A percentile compares a stretch with the other conserved stretches of the same genome.
Evolutionary conservation across 768 basidiomycete genomes (phyloP).

Genomic region (Tulasnella sp.): DNA sequence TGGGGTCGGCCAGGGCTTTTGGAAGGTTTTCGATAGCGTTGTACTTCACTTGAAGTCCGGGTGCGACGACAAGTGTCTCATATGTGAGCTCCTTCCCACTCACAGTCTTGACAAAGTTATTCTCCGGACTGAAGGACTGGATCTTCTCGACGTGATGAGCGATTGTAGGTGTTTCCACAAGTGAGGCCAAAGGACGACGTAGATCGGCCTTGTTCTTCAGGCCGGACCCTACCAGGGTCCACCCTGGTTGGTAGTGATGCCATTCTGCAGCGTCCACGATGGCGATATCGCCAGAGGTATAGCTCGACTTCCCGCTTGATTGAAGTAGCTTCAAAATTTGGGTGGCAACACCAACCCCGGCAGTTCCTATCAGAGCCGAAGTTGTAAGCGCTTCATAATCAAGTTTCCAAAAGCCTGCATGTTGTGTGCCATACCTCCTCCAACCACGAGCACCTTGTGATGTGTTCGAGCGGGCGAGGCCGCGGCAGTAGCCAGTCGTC

Average conservation of each 20-base stretch:
- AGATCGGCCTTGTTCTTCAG: conserved; percentile 51
- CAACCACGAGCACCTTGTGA: conserved; percentile 76
- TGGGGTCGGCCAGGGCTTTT: conserved; percentile 61
- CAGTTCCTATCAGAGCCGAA: conserved; percentile 43
- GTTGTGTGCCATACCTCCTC: conserved; percentile 48
- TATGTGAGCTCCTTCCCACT: conserved; percentile 63
- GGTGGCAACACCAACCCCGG: conserved; percentile 70
- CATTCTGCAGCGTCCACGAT: conserved; percentile 70
- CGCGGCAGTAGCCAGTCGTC: conserved; percentile 15
- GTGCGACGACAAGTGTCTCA: conserved; percentile 77
- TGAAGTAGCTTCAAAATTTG: conserved; percentile 77
- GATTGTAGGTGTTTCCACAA: conserved; percentile 60
- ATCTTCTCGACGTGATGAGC: conserved; percentile 59
- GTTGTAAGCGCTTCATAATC: background rate
- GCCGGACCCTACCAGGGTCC: conserved; percentile 91
- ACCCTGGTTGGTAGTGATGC: conserved; percentile 94
- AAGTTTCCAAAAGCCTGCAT: background rate
- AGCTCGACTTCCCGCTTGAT: conserved; percentile 49
- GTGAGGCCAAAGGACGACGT: conserved; percentile 47
- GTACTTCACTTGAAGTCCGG: conserved; percentile 82
- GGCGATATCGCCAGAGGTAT: conserved; percentile 60
- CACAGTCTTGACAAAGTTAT: conserved; percentile 59
- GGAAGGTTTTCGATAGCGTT: conserved; percentile 58
- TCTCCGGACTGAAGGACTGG: conserved; percentile 57
- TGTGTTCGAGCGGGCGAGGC: no score